Base-by-base conservation (phyloP, 768 basidiomycete genomes). In the Russula dissimulans region DNA sequence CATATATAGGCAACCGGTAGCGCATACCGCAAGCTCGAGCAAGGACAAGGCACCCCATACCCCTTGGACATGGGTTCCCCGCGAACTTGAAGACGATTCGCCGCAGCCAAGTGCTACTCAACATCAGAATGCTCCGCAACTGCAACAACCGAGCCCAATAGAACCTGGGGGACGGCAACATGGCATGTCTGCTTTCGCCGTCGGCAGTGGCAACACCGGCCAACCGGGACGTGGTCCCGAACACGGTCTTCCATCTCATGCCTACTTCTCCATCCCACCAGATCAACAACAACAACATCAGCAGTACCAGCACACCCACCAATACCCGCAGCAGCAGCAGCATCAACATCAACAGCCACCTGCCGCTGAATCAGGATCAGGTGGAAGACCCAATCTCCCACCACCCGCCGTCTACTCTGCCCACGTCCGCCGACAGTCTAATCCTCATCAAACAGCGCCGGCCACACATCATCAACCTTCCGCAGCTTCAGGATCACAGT, bases 21-120 rank as follows among this genome's bases (percentile, higher is more conserved):
- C 54, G 22, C 42, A 32, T n/a, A 34, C 50, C 18, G 26, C 50
- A 18, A 18, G 36, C 18, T 17, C 53, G 3, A 43, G 48, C 50
- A 17, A 3, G 17, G 26, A 74, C 18, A 72, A 73, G 17, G 73
- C 71, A 15, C 72, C 75, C 6, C 75, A 78, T 14, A 88, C 87
- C 0, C 87, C 87, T 8, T 89, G 87, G 87, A 78, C 87, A 57
- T 89, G 87, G 87, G 83, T 65, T 22, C 78, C 70, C 81, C 85
- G 29, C 68, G 76, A 39, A 72, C 73, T 58, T 72, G 84, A 22
- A 60, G 68, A 38, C 71, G 69, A 18, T 63, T 62, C 39, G 49
- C 69, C 52, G 56, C 56, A 48, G 44, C 31, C 57, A 65, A 52
- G 56, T 31, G 32, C 63, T 32, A 15, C 59, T 15, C 60, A 61